Evolutionary conservation across 305 asterid genomes (phyloP).

Genomic region (Fraxinus floribunda): DNA sequence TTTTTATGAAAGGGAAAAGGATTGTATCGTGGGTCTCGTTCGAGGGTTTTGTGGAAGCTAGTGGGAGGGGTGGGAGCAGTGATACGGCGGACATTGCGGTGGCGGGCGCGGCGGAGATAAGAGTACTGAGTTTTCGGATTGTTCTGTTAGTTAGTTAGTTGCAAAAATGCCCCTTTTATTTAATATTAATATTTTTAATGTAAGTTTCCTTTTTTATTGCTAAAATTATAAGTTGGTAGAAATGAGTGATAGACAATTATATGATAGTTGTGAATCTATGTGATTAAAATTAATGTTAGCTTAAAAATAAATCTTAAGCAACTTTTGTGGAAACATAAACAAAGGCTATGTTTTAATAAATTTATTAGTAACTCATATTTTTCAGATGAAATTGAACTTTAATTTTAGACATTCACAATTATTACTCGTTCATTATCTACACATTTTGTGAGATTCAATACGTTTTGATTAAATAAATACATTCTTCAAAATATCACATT

Average conservation of each 20-base stretch:
- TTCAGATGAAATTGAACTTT: too few species aligned
- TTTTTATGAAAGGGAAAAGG: background rate
- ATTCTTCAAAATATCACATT: too few species aligned
- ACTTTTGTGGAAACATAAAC: too few species aligned
- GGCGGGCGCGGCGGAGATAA: conserved; percentile 32
- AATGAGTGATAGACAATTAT: background rate
- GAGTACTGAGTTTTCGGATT: background rate
- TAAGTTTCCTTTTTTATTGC: background rate
- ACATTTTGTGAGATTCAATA: too few species aligned
- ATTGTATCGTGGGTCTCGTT: conserved; percentile 18
- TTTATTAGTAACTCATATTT: too few species aligned
- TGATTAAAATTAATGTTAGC: too few species aligned
- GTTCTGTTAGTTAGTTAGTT: background rate
- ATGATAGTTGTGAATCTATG: too few species aligned
- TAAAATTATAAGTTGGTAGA: background rate
- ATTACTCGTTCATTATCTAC: too few species aligned
- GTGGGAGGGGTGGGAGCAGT: conserved; percentile 43
- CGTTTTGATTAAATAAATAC: too few species aligned
- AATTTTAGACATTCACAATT: too few species aligned
- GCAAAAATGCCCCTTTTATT: background rate
- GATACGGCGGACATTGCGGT: conserved; percentile 67
- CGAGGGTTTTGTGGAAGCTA: conserved; percentile 21
- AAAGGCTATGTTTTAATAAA: too few species aligned
- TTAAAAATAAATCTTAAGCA: too few species aligned
- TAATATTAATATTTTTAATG: background rate